These are phyloP conservation scores for Fusarium piperis DNA, from an alignment of 2,329 filamentous ascomycete species.

Conservation along the genomic window DNA sequence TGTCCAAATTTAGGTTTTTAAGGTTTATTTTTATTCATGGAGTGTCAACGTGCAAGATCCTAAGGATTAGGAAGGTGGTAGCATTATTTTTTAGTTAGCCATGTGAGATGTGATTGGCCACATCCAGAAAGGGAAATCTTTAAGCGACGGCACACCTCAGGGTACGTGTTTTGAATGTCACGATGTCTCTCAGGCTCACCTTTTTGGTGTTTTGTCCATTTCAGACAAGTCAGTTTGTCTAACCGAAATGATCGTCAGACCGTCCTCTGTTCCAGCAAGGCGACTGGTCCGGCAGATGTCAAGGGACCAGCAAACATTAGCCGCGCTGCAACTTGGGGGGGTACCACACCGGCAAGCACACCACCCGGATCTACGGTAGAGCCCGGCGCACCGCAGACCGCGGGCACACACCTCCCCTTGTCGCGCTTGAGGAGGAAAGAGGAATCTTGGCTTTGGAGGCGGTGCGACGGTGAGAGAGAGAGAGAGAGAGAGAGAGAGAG, in stretches of 20 bases:
- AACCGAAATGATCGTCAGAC: neutral
- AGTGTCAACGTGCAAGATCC: neutral
- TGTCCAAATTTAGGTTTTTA: neutral
- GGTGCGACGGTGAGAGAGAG: neutral
- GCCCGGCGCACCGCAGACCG: neutral
- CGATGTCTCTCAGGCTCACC: neutral
- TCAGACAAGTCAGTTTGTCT: neutral
- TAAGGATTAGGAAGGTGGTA: neutral
- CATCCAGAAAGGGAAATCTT: neutral
- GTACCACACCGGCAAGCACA: neutral
- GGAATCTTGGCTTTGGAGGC: slow-evolving; percentile 12
- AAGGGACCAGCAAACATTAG: neutral
- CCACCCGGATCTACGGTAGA: slow-evolving; percentile 1
- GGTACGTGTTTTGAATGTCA: neutral
- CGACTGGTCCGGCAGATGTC: slow-evolving; percentile 1
- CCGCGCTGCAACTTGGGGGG: neutral
- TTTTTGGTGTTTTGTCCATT: neutral
- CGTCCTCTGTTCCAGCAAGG: neutral
- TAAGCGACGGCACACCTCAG: neutral
- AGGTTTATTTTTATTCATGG: neutral
- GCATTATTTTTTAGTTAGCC: neutral
- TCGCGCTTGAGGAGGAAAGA: slow-evolving; percentile 22
- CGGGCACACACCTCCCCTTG: neutral
- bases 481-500: neutral
- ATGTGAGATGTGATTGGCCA: neutral